Evolutionary conservation across 2,329 filamentous ascomycete genomes (phyloP), one percentile per base, ranked within the genome.

Genomic region (Ophiostoma sp.): DNA sequence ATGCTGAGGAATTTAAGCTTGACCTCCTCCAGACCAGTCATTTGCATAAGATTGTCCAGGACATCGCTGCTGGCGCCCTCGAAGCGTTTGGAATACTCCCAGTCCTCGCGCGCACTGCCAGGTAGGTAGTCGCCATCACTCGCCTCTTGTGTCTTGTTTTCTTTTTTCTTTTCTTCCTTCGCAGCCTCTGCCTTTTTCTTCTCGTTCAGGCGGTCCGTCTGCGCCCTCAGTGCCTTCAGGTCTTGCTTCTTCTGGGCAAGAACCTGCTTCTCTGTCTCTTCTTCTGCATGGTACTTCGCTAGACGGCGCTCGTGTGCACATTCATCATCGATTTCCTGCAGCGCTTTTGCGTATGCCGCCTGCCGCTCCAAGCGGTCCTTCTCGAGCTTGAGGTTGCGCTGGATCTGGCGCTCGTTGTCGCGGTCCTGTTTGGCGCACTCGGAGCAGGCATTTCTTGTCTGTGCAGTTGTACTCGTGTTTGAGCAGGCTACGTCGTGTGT

Each of bases 1-100:
- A 90, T 85, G 0, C 74, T 73, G 0, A 93, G 76, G 38, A 93
- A 85, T 12, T 85, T 75, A 1, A 80, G 73, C 71, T 93, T 93
- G 55, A 93, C 87, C 0, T 82, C 78, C 72, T 92, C 89, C 0
- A 93, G 79, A 0, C 90, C 90, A 60, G 89, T 86, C 85, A 93
- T 87, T 0, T 75, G 76, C 86, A 93, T 92, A 8, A 93, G 73
- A 0, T 79, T 74, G 69, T 93, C 89, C 0, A 93, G 73, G 0
- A 83, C 79, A 0, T 76, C 73, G 70, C 85, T 90, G 0, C 73
- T 72, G 0, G 82, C 81, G 0, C 79, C 79, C 44, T 87, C 82
- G 0, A 76, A 74, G 1, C 77, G 65, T 73, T 92, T 92, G 72
- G 87, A 81, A 0, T 78, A 74, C 14, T 87, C 77, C 90, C 89